Evolutionary conservation across 176 grass and related monocot species (phyloP), one percentile per base, ranked within the genome.

Genomic region (Zea mays): DNA sequence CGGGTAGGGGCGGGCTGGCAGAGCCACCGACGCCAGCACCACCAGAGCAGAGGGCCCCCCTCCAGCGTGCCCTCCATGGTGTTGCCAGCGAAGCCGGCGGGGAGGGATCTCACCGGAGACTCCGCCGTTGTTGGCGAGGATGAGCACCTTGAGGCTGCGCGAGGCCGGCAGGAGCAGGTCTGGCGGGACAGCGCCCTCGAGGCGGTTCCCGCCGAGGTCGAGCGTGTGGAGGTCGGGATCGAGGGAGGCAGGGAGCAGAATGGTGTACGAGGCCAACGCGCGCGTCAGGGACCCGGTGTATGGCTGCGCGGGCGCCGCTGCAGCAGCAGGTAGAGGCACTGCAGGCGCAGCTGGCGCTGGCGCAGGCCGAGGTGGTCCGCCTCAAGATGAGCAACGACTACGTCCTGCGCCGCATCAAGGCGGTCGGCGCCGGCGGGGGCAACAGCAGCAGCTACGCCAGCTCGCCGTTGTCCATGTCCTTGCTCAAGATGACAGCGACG

Each of bases 181-280:
- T 11, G 41, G 3, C 1, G 93, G 90, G 43, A 93, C 59, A 4
- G 13, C 37, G 16, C 93, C 90, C 6, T 79, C 78, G 56, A 97
- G 93, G 7, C 50, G 72, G 87, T 97, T 97, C 19, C 86, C 80
- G 63, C 90, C 86, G 62, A 97, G 93, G 83, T 97, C 93, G 74
- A 97, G 88, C 62, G 93, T 97, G 84, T 93, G 93, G 57, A 97
- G 88, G 54, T 93, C 88, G 0, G 90, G 90, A 8, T 85, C 85
- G 34, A 97, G 92, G 9, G 96, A 99, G 65, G 90, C 92, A n/a
- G 96, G 96, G 78, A 99, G 96, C 88, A 99, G 96, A 56, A 85
- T 99, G 67, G 92, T 99, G 55, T 99, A 99, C 85, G 96, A 99
- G 83, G 96, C 96, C 7, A 99, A 99, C 72, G 96, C 96, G 11